Conservation (phyloP, 805 yeast species). For the Debaryomyces hansenii region DNA sequence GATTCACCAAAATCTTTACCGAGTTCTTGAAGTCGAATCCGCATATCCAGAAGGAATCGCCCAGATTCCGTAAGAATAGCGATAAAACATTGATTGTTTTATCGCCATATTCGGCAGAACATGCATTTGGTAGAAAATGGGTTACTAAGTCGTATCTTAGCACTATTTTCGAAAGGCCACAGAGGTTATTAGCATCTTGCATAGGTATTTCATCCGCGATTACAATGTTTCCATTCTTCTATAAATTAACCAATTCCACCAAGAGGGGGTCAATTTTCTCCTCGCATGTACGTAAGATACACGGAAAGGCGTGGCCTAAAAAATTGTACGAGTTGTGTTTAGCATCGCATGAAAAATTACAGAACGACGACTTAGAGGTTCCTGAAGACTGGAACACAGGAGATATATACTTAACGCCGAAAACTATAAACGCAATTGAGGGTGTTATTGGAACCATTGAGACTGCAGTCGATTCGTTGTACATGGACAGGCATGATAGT, state of each 20-base stretch:
- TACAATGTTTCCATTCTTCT: conserved; percentile 63
- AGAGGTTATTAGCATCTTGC: conserved; percentile 72
- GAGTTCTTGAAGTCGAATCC: conserved; percentile 44
- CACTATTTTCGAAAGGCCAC: conserved; percentile 81
- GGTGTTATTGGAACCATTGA: conserved; percentile 81
- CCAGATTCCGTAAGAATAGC: conserved; percentile 29
- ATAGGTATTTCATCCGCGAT: conserved; percentile 77
- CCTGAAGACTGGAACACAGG: conserved; percentile 83
- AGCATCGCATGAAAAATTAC: conserved; percentile 55
- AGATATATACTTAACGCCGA: conserved; percentile 71
- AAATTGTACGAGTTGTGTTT: conserved; percentile 57
- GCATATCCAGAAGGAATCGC: conserved; percentile 40
- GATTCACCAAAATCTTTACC: conserved; percentile 44
- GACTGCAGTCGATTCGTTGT: conserved; percentile 57
- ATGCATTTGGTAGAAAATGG: conserved; percentile 76
- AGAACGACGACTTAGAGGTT: conserved; percentile 61
- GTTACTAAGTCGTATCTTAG: conserved; percentile 63
- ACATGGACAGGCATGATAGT: conserved; percentile 16
- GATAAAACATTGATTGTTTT: conserved; percentile 60
- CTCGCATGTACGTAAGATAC: conserved; percentile 66
- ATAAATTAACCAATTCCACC: conserved; percentile 47
- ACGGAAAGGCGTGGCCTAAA: conserved; percentile 73
- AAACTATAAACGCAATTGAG: conserved; percentile 66
- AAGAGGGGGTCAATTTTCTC: conserved; percentile 50
- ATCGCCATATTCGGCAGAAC: conserved; percentile 70